Base-by-base conservation (phyloP, 2,329 filamentous ascomycete genomes). In the Knoxdaviesia proteae region DNA sequence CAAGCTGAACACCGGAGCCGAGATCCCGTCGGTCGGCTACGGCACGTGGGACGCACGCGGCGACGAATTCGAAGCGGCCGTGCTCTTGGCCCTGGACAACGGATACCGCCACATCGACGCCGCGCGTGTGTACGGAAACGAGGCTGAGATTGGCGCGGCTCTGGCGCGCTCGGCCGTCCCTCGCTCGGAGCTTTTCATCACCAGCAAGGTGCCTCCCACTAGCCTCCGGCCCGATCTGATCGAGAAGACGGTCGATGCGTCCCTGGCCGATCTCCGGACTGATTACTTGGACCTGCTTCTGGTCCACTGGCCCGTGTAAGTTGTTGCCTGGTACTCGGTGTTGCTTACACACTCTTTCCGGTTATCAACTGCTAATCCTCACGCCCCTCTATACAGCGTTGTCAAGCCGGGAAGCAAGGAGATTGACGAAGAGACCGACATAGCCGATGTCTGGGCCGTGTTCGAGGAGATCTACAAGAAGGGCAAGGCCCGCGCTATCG, bases 31-130 rank as follows among this genome's bases (percentile, higher is more conserved):
- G 20, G 45, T 50, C 6, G 49, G 49, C 36, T 47, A 50, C 45
- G 49, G 49, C 11, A 51, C 47, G 29, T 49, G 47, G 44, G 43
- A 47, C 45, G 44, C 46, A 7, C 20, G 20, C 20, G 20, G 20
- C 43, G 59, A 79, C 50, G 69, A 83, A 58, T 79, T 83, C 43
- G 66, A 71, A 51, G 61, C 70, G 42, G 82, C 83, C 42, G 82
- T 88, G 48, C 74, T 80, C 58, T 64, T 65, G 35, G 80, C 80
- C 31, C 66, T 84, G 32, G 64, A 65, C 47, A 61, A 63, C 38
- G 80, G 80, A 46, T 86, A 86, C 62, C 70, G 77, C 35, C 79
- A 84, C 61, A 78, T 84, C 56, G 77, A 81, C 60, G 82, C 79
- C 30, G 80, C 81, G 40, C 67, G 20, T 20, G 40, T 59, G 45